phyloP scores from a whole-genome alignment of 2,329 filamentous ascomycete genomes.

The Apiospora kogelbergensis region DNA sequence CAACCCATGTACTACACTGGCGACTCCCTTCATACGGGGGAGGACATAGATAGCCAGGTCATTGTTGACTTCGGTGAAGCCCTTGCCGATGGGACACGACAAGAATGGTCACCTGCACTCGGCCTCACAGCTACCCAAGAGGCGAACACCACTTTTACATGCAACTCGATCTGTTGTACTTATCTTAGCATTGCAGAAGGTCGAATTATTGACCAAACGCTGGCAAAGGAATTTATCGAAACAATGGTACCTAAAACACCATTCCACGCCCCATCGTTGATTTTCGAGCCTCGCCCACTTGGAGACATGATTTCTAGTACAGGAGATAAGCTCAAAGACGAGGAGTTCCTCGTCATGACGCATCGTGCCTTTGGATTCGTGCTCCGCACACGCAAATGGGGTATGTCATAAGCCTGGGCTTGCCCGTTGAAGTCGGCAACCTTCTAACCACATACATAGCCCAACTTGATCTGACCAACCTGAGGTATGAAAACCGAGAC shows the following conservation, averaged over 20 bases:
- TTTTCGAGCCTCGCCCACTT: background rate
- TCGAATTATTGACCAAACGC: conserved; percentile 15
- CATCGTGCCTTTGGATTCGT: conserved; percentile 16
- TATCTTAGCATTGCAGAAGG: no score
- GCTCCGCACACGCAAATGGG: background rate
- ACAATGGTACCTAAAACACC: background rate
- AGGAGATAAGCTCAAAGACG: conserved; percentile 15
- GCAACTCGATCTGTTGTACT: no score
- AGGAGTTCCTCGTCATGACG: conserved; percentile 32
- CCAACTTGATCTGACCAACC: conserved; percentile 14
- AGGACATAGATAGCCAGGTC: conserved; percentile 30
- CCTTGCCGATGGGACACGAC: conserved; percentile 12
- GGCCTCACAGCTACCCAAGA: background rate
- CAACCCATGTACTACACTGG: conserved; percentile 28
- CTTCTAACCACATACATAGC: conserved; percentile 9
- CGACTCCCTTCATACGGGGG: conserved; percentile 16
- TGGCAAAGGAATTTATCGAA: conserved; percentile 11
- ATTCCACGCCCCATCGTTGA: conserved; percentile 8
- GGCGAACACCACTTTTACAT: no score
- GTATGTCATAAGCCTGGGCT: no score
- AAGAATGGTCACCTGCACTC: conserved; percentile 13
- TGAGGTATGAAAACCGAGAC: background rate
- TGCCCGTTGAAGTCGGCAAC: no score
- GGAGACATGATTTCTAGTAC: background rate
- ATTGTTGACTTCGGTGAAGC: conserved; percentile 27